Percentiles rank a stretch among this genome's conserved stretches.
phyloP scores from a whole-genome alignment of 2,329 filamentous ascomycete species.

The Pseudogymnoascus sp. region DNA sequence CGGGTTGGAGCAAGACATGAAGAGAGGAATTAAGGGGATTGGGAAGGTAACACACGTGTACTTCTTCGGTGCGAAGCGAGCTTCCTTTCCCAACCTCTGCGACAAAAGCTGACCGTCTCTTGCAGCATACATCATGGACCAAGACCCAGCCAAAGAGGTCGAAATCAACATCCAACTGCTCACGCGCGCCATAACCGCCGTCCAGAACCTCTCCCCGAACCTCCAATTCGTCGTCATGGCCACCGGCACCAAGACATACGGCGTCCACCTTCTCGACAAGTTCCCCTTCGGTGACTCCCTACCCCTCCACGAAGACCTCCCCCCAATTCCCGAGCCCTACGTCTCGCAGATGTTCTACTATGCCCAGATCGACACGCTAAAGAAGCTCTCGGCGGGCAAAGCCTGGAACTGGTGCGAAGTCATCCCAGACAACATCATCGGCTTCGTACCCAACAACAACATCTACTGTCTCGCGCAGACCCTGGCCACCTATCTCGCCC shows the following conservation, averaged over 20 bases:
- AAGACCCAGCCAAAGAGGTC: constrained; percentile 16
- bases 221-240: constrained; percentile 38
- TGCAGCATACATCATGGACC: constrained; percentile 19
- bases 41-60: constrained; percentile 39
- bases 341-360: constrained; percentile 43
- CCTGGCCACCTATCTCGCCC: constrained; percentile 34
- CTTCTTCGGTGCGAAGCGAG: constrained; percentile 24
- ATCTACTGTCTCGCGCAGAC: constrained; percentile 38
- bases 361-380: constrained; percentile 38
- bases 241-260: constrained; percentile 39
- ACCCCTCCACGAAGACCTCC: constrained; percentile 35
- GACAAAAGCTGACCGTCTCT: neutral
- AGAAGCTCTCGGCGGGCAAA: constrained; percentile 32
- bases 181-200: constrained; percentile 34
- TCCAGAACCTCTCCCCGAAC: constrained; percentile 34
- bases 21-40: constrained; percentile 31
- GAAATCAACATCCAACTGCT: constrained; percentile 35
- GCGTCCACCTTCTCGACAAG: constrained; percentile 27
- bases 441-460: constrained; percentile 40
- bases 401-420: constrained; percentile 40
- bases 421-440: constrained; percentile 39
- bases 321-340: constrained; percentile 37
- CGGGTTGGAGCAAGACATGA: constrained; percentile 19
- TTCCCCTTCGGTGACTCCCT: constrained; percentile 23
- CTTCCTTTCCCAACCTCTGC: no score